Evolutionary conservation across 148 eudicot genomes (phyloP), one percentile per base, ranked within the genome.

Genomic region (Rhododendron mucronatum): DNA sequence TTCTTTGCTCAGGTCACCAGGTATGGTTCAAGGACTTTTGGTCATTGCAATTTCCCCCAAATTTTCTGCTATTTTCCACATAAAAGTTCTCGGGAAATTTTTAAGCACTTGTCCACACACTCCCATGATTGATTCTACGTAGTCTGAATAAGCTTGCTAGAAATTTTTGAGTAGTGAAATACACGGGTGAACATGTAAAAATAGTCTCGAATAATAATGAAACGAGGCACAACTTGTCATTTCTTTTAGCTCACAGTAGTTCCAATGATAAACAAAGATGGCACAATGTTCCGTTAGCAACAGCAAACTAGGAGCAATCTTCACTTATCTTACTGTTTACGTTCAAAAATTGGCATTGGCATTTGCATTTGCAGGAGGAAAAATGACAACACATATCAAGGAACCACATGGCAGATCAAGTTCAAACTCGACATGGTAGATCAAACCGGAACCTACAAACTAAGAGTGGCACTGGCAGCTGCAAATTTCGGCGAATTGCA

Each of bases 341-440:
- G 61, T 37, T 21, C 15, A 15, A 13, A 53, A 53, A 4, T 37
- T 63, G 47, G 30, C 30, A 30, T 30, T 30, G 30, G 39, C 78
- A 26, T 18, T 59, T 59, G 65, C 65, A 59, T 61, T 74, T 76
- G 57, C 90, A 95, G 98, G 91, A 93, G 85, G 81, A 91, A 50
- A 79, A 92, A 89, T 51, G 93, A 94, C 39, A 91, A 86, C 14
- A 84, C 87, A 71, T 91, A 88, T 65, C 81, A 90, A 89, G 96
- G 95, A 82, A 96, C 98, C 21, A 96, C 97, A 30, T 95, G 99
- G 99, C 93, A 93, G 88, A 92, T 96, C 83, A 95, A 90, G 88
- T 96, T 94, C 93, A 92, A 92, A 83, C 94, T 93, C 7, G 94
- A 93, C 8, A 74, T 57, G 16, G 91, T 94, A 23, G 53, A 90